Base-by-base conservation (phyloP, 768 basidiomycete genomes). In the Auricularia heimuer region DNA sequence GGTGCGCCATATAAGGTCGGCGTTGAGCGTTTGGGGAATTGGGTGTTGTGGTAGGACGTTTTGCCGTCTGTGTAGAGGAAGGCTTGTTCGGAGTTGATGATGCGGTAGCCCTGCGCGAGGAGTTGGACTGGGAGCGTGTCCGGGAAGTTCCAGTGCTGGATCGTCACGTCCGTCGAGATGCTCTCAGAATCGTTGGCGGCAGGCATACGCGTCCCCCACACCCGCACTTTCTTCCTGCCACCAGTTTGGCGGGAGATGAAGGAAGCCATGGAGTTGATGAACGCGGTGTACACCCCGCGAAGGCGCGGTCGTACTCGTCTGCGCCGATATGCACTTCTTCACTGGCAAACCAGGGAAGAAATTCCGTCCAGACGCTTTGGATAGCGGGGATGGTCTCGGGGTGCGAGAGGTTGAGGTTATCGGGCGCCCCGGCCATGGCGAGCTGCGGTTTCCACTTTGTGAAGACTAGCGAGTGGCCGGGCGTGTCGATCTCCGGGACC, bases 391-490 rank as follows among this genome's bases (percentile, higher is more conserved):
- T 75, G 0, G 79, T 78, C 29, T 77, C 79, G 1, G 79, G 78
- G 58, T 76, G 70, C 21, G 75, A 76, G 37, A 80, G 69, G 63
- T 80, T 77, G 34, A 80, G 71, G 16, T 73, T 65, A 63, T 78
- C 76, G 2, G 76, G 77, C 24, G 72, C 69, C 11, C 71, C 72
- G 12, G 73, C 71, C 14, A 76, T 66, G 69, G 76, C 75, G 12
- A 81, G 69, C 66, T 80, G 73, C 8, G 79, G 79, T 54, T 75
- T 79, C 80, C 79, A 81, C 64, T 81, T 77, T 21, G 77, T 76
- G 64, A 81, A 77, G 3, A 74, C 76, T 34, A 81, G 73, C 6
- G 80, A 77, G 67, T 82, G 80, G 0, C 75, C 80, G 7, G 78
- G 75, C 2, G 77, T 78, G 65, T 81, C 80, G 51, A 81, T 74